A percentile compares a stretch with the other conserved stretches of the same genome.
Conservation (phyloP, 345 rosid genomes). For the Boechera retrofracta region DNA sequence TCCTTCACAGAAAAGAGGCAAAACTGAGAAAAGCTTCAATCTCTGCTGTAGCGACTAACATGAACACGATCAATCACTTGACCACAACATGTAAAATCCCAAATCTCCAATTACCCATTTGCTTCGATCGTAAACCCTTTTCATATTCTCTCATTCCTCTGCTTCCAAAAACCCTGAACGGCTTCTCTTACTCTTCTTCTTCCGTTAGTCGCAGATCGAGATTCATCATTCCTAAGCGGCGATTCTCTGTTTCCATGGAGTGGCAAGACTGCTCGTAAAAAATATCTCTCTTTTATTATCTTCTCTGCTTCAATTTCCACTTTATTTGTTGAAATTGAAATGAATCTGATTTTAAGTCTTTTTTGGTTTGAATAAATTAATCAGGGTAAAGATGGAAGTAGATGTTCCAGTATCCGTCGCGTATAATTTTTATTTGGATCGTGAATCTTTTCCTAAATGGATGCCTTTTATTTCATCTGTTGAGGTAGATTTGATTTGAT, state of each 20-base stretch:
- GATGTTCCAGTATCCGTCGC: conserved; percentile 48
- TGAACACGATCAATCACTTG: conserved; percentile 41
- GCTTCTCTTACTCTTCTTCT: conserved; percentile 41
- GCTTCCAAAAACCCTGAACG: conserved; percentile 45
- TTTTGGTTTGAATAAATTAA: background rate
- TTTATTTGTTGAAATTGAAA: background rate
- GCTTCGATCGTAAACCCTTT: conserved; percentile 43
- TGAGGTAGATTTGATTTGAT: conserved; percentile 26
- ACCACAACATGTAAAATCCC: conserved; percentile 16
- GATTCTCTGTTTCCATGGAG: conserved; percentile 75
- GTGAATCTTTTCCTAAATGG: conserved; percentile 50
- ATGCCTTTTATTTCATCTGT: conserved; percentile 51
- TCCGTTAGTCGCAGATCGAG: conserved; percentile 43
- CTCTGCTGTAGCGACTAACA: conserved; percentile 28
- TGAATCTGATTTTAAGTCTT: background rate
- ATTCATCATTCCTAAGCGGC: conserved; percentile 46
- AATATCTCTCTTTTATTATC: background rate
- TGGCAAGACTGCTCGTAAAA: conserved; percentile 96
- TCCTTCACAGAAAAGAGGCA: background rate
- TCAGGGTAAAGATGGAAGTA: conserved; percentile 51
- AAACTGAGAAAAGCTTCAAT: conserved; percentile 35
- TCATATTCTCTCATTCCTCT: conserved; percentile 31
- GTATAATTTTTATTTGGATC: conserved; percentile 45
- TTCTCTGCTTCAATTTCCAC: background rate
- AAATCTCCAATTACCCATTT: conserved; percentile 22